A percentile compares a stretch with the other conserved stretches of the same genome.
Evolutionary conservation across 305 asterid genomes (phyloP).

Genomic region (Striga hermonthica): DNA sequence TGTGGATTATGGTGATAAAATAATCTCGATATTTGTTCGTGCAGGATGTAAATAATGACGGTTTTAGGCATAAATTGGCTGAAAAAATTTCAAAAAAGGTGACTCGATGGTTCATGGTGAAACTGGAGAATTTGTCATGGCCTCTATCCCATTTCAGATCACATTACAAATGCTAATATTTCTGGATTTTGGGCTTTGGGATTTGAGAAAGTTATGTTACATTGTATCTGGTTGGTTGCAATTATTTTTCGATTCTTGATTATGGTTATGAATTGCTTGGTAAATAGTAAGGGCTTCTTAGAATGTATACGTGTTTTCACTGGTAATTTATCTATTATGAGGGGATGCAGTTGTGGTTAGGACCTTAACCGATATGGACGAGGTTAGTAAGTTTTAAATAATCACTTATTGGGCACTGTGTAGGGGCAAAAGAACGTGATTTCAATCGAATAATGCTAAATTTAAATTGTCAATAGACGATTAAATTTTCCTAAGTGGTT

Average conservation of each 20-base stretch:
- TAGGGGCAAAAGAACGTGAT: too few relatives aligned
- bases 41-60: slow-evolving; percentile 51
- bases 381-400: too few relatives aligned
- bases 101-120: slow-evolving; percentile 48
- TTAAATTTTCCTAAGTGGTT: too few relatives aligned
- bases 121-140: slow-evolving; percentile 49
- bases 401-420: too few relatives aligned
- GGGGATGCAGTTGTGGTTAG: slow-evolving; percentile 1
- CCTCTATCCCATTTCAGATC: slow-evolving; percentile 68
- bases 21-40: slow-evolving; percentile 4
- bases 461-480: too few relatives aligned
- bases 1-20: too few relatives aligned
- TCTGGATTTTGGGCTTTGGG: neutral
- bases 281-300: neutral
- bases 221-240: neutral
- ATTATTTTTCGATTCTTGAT: neutral
- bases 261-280: neutral
- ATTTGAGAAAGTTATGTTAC: slow-evolving; percentile 8
- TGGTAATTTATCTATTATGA: slow-evolving; percentile 5
- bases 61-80: slow-evolving; percentile 41
- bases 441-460: too few relatives aligned
- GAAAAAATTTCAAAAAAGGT: slow-evolving; percentile 33
- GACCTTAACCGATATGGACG: too few relatives aligned
- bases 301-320: neutral
- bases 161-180: slow-evolving; percentile 16